phyloP scores from a whole-genome alignment of 164 flowering plant species.

The Brasenia schreberi region DNA sequence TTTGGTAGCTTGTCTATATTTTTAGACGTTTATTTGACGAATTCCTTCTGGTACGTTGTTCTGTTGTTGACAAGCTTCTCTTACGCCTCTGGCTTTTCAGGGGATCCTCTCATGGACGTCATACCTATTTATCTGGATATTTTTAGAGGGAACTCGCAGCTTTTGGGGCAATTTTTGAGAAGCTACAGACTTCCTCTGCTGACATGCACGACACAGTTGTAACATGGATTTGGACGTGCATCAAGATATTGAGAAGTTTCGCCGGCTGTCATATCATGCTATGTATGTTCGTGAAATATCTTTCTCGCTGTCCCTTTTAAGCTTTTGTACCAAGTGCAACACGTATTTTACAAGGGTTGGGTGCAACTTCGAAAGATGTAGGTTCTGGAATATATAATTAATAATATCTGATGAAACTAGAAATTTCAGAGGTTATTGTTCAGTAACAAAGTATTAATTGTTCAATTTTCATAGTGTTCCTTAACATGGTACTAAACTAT shows the following conservation, averaged over 20 bases:
- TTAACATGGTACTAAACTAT: no score
- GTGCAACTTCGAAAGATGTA: not conserved
- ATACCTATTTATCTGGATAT: slow-evolving; percentile 77
- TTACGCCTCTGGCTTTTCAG: slow-evolving; percentile 18
- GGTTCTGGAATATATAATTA: not conserved
- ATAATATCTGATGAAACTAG: not conserved
- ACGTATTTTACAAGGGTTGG: not conserved
- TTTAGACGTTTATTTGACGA: not conserved
- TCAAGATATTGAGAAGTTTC: slow-evolving; percentile 18
- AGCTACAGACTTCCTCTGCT: slow-evolving; percentile 62
- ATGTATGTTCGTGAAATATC: slow-evolving; percentile 42
- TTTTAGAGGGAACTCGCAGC: slow-evolving; percentile 60
- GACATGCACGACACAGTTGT: slow-evolving; percentile 12
- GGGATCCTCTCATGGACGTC: slow-evolving; percentile 73
- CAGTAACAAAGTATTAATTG: no score
- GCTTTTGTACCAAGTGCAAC: not conserved
- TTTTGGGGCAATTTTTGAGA: slow-evolving; percentile 47
- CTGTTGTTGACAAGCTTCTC: not conserved
- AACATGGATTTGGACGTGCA: slow-evolving; percentile 2
- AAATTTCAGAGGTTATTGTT: no score
- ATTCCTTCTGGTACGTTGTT: not conserved
- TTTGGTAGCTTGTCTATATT: not conserved
- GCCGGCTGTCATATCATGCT: slow-evolving; percentile 61
- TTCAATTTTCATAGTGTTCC: no score
- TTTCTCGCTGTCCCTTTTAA: not conserved